Evolutionary conservation across 768 basidiomycete species (phyloP).

Genomic region (Suillus lakei): DNA sequence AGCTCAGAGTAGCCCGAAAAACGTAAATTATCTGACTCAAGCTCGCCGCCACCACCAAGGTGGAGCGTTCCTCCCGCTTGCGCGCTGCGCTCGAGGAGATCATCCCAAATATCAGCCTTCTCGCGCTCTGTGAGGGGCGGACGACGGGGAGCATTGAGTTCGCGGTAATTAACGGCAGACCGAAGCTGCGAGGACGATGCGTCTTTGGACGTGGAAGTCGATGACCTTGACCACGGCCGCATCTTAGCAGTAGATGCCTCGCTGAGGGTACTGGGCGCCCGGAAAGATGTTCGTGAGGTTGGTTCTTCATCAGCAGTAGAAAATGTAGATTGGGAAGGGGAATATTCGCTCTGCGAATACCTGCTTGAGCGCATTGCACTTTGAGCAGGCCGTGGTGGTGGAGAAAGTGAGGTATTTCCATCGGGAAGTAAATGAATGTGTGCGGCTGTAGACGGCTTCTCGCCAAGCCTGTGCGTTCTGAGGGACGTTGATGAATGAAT

Average conservation of each 20-base stretch:
- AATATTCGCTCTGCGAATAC: constrained; percentile 11
- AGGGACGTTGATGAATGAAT: constrained; percentile 48
- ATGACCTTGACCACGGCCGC: constrained; percentile 20
- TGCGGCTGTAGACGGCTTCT: neutral
- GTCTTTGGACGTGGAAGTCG: constrained; percentile 16
- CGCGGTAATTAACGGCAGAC: constrained; percentile 52
- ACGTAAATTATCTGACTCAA: constrained; percentile 49
- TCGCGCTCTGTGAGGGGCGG: constrained; percentile 63
- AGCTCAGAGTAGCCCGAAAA: constrained; percentile 38
- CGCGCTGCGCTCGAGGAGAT: constrained; percentile 66
- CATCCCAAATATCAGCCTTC: constrained; percentile 75
- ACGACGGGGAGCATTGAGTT: constrained; percentile 42
- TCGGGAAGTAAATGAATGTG: constrained; percentile 15
- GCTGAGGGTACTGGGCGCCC: constrained; percentile 31
- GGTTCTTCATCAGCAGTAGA: neutral
- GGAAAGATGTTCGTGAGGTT: constrained; percentile 16
- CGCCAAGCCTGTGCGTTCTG: constrained; percentile 7
- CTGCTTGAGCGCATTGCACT: constrained; percentile 19
- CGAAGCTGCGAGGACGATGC: constrained; percentile 20
- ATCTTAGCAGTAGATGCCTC: constrained; percentile 35
- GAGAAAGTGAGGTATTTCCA: constrained; percentile 29
- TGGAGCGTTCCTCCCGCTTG: constrained; percentile 77
- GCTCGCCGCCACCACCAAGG: constrained; percentile 45
- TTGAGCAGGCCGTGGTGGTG: constrained; percentile 29
- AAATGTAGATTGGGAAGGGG: constrained; percentile 1